Conservation (phyloP, 345 rosid species). For the Nasturtium officinale region DNA sequence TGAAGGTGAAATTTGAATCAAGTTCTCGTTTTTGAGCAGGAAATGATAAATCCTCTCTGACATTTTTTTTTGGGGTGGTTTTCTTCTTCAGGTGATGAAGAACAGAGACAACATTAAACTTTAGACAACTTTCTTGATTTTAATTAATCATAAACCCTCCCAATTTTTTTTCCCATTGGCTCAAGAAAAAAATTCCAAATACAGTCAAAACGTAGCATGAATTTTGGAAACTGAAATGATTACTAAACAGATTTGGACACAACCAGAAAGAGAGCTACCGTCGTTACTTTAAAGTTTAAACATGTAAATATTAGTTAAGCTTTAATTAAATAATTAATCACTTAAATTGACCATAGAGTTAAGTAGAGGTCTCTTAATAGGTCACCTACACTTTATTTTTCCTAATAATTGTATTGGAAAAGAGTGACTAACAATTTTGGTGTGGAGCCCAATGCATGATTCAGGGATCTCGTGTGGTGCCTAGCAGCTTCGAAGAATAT, state of each 20-base stretch:
- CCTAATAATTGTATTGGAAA: background rate
- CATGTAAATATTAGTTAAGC: conserved; percentile 17
- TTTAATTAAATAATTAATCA: conserved; percentile 26
- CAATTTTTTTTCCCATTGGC: background rate
- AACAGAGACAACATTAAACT: conserved; percentile 41
- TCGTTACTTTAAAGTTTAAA: conserved; percentile 27
- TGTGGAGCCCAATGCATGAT: conserved; percentile 40
- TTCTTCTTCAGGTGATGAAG: conserved; percentile 33
- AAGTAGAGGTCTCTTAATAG: conserved; percentile 28
- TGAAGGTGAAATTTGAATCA: conserved; percentile 38
- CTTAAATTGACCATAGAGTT: conserved; percentile 21
- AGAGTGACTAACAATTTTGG: background rate
- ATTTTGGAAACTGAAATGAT: conserved; percentile 44
- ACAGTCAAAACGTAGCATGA: conserved; percentile 32
- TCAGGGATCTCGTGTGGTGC: conserved; percentile 38
- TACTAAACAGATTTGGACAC: conserved; percentile 42
- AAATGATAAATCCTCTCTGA: conserved; percentile 44
- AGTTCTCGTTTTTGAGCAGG: conserved; percentile 39
- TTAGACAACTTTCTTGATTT: conserved; percentile 11
- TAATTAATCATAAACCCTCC: conserved; percentile 34
- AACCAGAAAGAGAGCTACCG: conserved; percentile 21
- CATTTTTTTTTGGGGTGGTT: conserved; percentile 28
- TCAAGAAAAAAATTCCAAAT: no score
- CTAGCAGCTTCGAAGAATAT: conserved; percentile 28
- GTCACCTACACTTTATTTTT: conserved; percentile 46